These are phyloP conservation scores for Pisolithus sp. DNA, from an alignment of 768 basidiomycete genomes.

Conservation along the genomic window DNA sequence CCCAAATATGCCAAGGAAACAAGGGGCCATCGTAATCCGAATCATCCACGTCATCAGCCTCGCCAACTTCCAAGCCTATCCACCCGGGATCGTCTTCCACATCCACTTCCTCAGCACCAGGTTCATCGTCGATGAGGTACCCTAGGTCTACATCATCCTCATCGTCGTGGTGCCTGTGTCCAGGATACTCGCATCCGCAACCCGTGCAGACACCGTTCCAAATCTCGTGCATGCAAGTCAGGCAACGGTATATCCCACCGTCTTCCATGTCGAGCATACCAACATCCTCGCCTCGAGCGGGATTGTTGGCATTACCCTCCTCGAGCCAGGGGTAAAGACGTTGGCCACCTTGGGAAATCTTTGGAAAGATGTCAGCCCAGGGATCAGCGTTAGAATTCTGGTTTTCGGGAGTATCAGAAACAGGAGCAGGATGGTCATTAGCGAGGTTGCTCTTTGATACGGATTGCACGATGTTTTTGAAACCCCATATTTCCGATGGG, in stretches of 20 bases:
- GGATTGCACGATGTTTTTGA: conserved; percentile 40
- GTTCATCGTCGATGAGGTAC: conserved; percentile 24
- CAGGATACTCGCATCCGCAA: conserved; percentile 56
- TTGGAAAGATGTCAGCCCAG: conserved; percentile 60
- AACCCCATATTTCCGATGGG: conserved; percentile 44
- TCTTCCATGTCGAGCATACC: conserved; percentile 72
- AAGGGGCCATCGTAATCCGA: conserved; percentile 10
- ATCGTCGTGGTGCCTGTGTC: conserved; percentile 32
- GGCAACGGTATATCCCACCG: conserved; percentile 69
- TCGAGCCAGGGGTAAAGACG: conserved; percentile 20
- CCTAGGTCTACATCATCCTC: conserved; percentile 26
- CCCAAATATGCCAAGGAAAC: conserved; percentile 14
- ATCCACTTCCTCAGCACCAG: conserved; percentile 28
- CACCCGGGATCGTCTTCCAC: conserved; percentile 12
- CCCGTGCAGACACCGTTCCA: conserved; percentile 58
- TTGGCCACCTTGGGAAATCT: conserved; percentile 3
- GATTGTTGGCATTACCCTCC: conserved; percentile 10
- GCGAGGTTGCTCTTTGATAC: conserved; percentile 51
- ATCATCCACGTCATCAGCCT: conserved; percentile 21
- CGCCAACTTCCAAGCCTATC: not conserved
- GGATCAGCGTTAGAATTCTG: conserved; percentile 39
- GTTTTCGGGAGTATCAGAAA: conserved; percentile 21
- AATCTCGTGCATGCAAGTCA: conserved; percentile 75
- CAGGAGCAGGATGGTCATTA: conserved; percentile 16
- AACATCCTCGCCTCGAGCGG: conserved; percentile 32